These are phyloP conservation scores for Endoconidiophora laricicola DNA, from an alignment of 2,329 filamentous ascomycete genomes.

Conservation along the genomic window DNA sequence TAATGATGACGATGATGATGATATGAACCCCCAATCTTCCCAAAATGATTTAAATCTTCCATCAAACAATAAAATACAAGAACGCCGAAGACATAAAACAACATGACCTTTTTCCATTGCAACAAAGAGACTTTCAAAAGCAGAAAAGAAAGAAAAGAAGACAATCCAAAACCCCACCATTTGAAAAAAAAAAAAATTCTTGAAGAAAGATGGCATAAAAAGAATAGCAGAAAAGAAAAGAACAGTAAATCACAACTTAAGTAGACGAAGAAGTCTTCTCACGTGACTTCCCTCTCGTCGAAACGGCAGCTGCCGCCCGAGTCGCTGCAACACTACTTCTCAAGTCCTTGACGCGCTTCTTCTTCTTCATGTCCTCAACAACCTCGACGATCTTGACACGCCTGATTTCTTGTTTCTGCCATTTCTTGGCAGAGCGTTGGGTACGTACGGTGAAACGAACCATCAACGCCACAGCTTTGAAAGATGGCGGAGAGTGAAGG, in stretches of 20 bases:
- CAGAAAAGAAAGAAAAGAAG: conserved; percentile 12
- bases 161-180: neutral
- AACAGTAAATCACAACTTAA: neutral
- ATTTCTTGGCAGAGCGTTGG: conserved; percentile 28
- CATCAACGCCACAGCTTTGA: conserved; percentile 30
- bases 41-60: neutral
- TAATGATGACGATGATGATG: neutral
- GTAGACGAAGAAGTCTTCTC: neutral
- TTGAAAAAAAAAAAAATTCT: neutral
- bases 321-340: neutral
- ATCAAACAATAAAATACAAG: neutral
- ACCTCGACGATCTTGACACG: conserved; percentile 32
- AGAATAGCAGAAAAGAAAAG: neutral
- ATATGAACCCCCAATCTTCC: neutral
- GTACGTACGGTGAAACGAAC: conserved; percentile 38
- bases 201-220: neutral
- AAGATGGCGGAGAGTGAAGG: conserved; percentile 16
- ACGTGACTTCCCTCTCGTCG: neutral
- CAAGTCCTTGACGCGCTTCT: conserved; percentile 24
- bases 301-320: neutral
- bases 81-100: neutral
- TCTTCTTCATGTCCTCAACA: conserved; percentile 29
- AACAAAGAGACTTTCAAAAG: neutral
- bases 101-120: no score
- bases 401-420: conserved; percentile 35